These are phyloP conservation scores for Naegleria gruberi DNA, from an alignment of 208 protist species.

Conservation along the genomic window DNA sequence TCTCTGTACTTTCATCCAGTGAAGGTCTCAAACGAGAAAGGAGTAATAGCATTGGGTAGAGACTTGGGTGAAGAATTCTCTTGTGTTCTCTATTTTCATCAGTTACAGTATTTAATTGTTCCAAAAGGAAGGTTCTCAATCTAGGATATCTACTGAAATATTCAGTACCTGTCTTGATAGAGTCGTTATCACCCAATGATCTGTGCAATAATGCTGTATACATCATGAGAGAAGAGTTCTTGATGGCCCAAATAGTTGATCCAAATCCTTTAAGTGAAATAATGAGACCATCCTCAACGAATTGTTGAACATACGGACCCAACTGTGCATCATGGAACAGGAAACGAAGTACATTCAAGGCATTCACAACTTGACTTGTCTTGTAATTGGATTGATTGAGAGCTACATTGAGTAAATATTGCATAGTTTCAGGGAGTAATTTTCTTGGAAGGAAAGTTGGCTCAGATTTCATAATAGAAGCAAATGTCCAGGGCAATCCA, in stretches of 20 bases:
- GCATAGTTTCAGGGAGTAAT: conserved; percentile 63
- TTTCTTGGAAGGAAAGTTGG: conserved; percentile 43
- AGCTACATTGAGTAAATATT: conserved; percentile 48
- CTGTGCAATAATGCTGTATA: conserved; percentile 73
- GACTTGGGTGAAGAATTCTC: conserved; percentile 12
- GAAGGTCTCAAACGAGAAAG: conserved; percentile 71
- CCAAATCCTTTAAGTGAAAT: conserved; percentile 64
- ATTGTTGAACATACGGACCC: neutral
- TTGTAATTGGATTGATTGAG: neutral
- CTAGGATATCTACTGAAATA: conserved; percentile 60
- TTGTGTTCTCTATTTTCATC: neutral
- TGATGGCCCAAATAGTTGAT: conserved; percentile 65
- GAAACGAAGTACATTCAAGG: conserved; percentile 79
- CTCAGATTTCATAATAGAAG: conserved; percentile 30
- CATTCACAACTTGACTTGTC: conserved; percentile 54
- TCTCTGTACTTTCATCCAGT: conserved; percentile 34
- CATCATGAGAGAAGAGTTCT: conserved; percentile 78
- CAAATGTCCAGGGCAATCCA: conserved; percentile 22
- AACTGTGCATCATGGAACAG: conserved; percentile 73
- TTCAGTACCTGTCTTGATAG: conserved; percentile 56
- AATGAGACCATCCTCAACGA: conserved; percentile 61
- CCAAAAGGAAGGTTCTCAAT: conserved; percentile 53
- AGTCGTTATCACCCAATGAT: conserved; percentile 68
- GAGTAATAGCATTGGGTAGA: conserved; percentile 75
- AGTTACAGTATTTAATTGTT: conserved; percentile 55